Conservation (phyloP, 495 filamentous ascomycete genomes). For the Aspergillus heteromorphus region DNA sequence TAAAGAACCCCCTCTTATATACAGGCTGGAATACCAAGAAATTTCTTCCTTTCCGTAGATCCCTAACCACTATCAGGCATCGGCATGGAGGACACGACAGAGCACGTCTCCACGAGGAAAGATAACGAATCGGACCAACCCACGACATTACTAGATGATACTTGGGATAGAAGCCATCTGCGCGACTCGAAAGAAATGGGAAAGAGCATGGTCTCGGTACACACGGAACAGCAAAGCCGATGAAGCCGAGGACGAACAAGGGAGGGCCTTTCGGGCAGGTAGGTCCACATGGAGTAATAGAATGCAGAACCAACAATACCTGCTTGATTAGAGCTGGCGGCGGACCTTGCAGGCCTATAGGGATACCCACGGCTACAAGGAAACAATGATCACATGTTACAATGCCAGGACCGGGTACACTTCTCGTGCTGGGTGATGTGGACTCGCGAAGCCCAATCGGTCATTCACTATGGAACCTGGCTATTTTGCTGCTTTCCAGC, state of each 20-base stretch:
- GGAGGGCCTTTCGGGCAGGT: neutral
- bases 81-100: neutral
- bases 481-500: neutral
- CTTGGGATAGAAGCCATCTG: constrained; percentile 1
- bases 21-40: constrained; percentile 11
- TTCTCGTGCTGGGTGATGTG: neutral
- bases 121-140: constrained; percentile 7
- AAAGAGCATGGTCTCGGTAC: neutral
- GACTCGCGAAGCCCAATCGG: neutral
- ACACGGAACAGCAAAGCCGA: neutral
- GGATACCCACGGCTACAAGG: constrained; percentile 20
- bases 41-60: neutral
- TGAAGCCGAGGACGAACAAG: constrained; percentile 1
- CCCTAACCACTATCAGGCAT: neutral
- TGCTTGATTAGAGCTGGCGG: constrained; percentile 15
- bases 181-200: constrained; percentile 3
- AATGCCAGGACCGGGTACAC: constrained; percentile 16
- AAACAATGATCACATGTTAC: constrained; percentile 34
- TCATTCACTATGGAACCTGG: neutral
- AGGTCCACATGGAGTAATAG: constrained; percentile 5
- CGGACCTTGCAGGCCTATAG: constrained; percentile 1
- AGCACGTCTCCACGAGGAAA: neutral
- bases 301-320: constrained; percentile 28
- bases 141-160: constrained; percentile 20
- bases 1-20: constrained; percentile 13